Conservation (phyloP, 371 early-diverging fungal species). For the Syncephalis fuscata region DNA sequence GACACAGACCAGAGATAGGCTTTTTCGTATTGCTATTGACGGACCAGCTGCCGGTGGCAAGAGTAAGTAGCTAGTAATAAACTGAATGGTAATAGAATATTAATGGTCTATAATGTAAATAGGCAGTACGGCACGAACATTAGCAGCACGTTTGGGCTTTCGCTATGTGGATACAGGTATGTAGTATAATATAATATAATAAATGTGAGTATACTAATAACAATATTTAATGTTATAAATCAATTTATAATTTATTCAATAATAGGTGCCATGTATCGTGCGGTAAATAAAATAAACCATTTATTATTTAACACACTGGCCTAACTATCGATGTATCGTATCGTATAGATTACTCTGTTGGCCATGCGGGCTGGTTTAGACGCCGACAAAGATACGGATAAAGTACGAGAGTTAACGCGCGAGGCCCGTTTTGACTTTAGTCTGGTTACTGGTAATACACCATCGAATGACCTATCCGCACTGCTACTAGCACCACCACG, state of each 20-base stretch:
- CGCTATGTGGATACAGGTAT: conserved; percentile 67
- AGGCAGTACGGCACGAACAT: conserved; percentile 55
- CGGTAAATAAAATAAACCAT: conserved; percentile 17
- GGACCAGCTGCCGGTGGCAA: conserved; percentile 90
- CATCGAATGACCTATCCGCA: conserved; percentile 12
- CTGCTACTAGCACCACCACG: not conserved
- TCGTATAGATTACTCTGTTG: conserved; percentile 41
- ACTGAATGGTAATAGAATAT: not conserved
- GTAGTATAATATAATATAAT: too few relatives aligned
- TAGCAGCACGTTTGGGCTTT: conserved; percentile 57
- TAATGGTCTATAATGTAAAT: not conserved
- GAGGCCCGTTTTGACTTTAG: too few relatives aligned
- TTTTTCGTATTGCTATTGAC: conserved; percentile 78
- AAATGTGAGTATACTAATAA: too few relatives aligned
- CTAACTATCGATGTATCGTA: not conserved
- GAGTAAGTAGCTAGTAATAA: conserved; percentile 28
- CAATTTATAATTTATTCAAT: not conserved
- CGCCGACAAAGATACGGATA: conserved; percentile 6
- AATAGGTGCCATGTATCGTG: conserved; percentile 29
- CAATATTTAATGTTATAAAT: too few relatives aligned
- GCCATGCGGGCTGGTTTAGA: conserved; percentile 21
- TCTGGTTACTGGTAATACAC: conserved; percentile 7
- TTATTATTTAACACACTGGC: not conserved
- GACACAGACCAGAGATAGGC: not conserved
- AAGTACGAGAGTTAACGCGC: not conserved